Evolutionary conservation across 305 asterid species (phyloP).

Genomic region (Petunia hybrid): DNA sequence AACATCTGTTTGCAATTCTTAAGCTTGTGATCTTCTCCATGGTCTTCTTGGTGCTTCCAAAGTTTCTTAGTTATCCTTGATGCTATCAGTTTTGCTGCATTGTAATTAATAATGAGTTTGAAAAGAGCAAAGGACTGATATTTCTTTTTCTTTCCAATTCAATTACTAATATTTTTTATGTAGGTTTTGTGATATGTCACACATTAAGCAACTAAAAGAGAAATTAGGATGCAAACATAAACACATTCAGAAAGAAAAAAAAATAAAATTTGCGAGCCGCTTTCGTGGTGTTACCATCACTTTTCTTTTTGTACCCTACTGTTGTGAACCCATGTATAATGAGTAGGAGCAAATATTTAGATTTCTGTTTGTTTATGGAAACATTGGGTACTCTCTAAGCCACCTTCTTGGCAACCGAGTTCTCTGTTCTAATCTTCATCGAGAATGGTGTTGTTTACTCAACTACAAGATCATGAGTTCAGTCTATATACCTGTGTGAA

Average conservation of each 20-base stretch:
- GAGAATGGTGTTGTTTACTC: not conserved
- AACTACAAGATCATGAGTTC: not conserved
- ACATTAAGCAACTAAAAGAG: not conserved
- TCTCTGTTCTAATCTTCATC: not conserved
- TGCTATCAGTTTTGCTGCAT: not conserved
- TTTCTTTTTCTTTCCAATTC: not conserved
- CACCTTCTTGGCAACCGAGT: slow-evolving; percentile 3
- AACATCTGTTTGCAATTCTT: no score
- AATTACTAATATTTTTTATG: not conserved
- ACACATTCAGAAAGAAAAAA: not conserved
- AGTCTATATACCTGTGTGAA: not conserved
- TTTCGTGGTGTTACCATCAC: not conserved
- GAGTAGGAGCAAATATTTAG: not conserved
- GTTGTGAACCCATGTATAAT: not conserved
- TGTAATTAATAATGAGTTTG: slow-evolving; percentile 5
- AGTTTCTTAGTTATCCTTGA: no score
- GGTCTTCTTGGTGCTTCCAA: no score
- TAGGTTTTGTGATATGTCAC: not conserved
- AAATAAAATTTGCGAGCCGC: not conserved
- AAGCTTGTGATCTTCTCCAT: no score
- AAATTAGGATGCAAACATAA: not conserved
- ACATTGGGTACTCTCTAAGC: not conserved
- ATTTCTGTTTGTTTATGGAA: not conserved
- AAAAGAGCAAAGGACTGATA: not conserved
- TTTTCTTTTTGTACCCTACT: not conserved